Evolutionary conservation across 1,284 basidiomycete genomes (phyloP).

Genomic region (Psilocybe mexicana): DNA sequence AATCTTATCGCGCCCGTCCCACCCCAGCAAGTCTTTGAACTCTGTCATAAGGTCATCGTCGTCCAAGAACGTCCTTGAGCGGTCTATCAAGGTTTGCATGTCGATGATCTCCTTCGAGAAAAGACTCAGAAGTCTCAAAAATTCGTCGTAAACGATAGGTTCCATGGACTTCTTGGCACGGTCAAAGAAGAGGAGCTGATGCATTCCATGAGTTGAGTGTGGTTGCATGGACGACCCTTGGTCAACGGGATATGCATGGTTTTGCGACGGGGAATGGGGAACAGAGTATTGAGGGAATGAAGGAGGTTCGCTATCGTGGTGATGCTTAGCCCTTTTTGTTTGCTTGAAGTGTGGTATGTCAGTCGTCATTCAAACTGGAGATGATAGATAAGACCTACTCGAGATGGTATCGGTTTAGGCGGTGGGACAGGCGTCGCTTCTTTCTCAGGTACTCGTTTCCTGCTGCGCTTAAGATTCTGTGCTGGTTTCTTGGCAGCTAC

Average conservation of each 20-base stretch:
- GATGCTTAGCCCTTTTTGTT: slow-evolving; percentile 62
- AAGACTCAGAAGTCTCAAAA: slow-evolving; percentile 88
- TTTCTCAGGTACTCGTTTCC: slow-evolving; percentile 59
- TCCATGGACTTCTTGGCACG: slow-evolving; percentile 85
- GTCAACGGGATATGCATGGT: slow-evolving; percentile 5
- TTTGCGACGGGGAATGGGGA: slow-evolving; percentile 37
- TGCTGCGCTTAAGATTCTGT: slow-evolving; percentile 37
- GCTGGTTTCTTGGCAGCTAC: slow-evolving; percentile 47
- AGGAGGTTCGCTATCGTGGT: slow-evolving; percentile 56
- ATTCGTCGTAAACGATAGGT: slow-evolving; percentile 89
- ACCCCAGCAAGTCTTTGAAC: slow-evolving; percentile 88
- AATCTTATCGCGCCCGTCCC: slow-evolving; percentile 70
- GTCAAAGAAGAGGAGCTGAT: slow-evolving; percentile 85
- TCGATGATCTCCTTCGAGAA: slow-evolving; percentile 94
- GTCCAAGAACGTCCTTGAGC: slow-evolving; percentile 79
- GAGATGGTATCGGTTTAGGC: slow-evolving; percentile 43
- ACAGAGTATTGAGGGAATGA: slow-evolving; percentile 56
- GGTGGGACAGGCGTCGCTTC: slow-evolving; percentile 56
- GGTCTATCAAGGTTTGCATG: slow-evolving; percentile 78
- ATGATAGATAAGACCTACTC: slow-evolving; percentile 35
- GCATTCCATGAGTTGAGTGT: slow-evolving; percentile 30
- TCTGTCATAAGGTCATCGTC: slow-evolving; percentile 80
- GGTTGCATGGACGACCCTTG: slow-evolving; percentile 29
- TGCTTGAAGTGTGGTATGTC: slow-evolving; percentile 27
- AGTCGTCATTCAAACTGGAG: slow-evolving; percentile 1